These are phyloP conservation scores for Chytriomyces sp. DNA, from an alignment of 192 early-diverging fungal genomes.

Conservation along the genomic window DNA sequence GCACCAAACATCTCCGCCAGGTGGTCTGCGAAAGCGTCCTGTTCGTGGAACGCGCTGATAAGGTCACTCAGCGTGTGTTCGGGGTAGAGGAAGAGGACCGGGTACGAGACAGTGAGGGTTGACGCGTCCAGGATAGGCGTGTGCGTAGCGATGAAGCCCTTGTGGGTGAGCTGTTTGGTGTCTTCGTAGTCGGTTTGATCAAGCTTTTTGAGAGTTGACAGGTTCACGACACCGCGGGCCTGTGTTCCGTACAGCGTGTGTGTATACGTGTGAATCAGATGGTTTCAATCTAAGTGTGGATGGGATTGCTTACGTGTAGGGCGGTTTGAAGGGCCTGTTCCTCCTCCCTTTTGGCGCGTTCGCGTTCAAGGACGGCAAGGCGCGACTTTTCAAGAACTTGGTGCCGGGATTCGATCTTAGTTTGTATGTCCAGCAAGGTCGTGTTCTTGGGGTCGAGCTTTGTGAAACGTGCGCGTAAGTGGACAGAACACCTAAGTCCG, in stretches of 20 bases:
- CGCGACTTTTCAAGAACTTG: constrained; percentile 44
- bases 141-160: constrained; percentile 1
- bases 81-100: constrained; percentile 93
- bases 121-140: constrained; percentile 48
- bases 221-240: constrained; percentile 1
- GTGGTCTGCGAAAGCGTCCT: constrained; percentile 79
- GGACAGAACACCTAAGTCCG: no score
- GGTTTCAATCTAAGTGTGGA: neutral
- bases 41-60: constrained; percentile 83
- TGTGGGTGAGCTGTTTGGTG: neutral
- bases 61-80: constrained; percentile 89
- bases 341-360: constrained; percentile 45
- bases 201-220: neutral
- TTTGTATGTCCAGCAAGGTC: constrained; percentile 40
- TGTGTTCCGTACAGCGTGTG: neutral
- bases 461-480: neutral
- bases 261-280: neutral
- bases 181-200: constrained; percentile 7
- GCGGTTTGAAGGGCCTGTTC: constrained; percentile 50
- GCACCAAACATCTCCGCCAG: constrained; percentile 75
- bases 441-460: constrained; percentile 61
- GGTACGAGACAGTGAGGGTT: constrained; percentile 70
- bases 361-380: constrained; percentile 51
- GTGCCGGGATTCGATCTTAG: constrained; percentile 46
- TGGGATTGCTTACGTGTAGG: constrained; percentile 42